These are phyloP conservation scores for Phaeoacremonium minimum DNA, from an alignment of 2,329 filamentous ascomycete species.

Conservation along the genomic window DNA sequence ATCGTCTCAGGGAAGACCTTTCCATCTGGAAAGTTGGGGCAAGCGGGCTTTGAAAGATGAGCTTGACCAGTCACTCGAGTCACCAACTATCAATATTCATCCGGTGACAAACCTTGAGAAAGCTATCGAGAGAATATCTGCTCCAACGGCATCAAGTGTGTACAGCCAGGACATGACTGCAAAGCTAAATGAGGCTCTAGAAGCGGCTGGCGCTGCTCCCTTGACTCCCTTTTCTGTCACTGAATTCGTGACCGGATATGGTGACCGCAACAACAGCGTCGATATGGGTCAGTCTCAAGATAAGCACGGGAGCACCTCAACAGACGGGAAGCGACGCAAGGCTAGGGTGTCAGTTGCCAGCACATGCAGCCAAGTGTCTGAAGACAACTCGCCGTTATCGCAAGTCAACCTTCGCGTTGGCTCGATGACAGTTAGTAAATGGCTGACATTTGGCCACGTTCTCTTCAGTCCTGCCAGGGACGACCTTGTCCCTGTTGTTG, in stretches of 20 bases:
- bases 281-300: conserved; percentile 11
- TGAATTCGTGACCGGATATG: conserved; percentile 35
- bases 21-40: conserved; percentile 49
- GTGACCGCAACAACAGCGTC: conserved; percentile 25
- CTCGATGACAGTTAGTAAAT: conserved; percentile 82
- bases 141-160: conserved; percentile 41
- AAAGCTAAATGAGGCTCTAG: conserved; percentile 44
- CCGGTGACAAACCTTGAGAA: conserved; percentile 16
- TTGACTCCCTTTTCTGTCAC: conserved; percentile 37
- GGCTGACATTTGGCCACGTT: conserved; percentile 80
- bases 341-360: conserved; percentile 38
- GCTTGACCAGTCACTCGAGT: conserved; percentile 35
- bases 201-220: conserved; percentile 30
- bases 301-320: conserved; percentile 12
- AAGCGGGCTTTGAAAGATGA: conserved; percentile 27
- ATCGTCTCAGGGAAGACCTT: conserved; percentile 52
- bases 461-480: conserved; percentile 77
- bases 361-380: conserved; percentile 40
- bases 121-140: conserved; percentile 23
- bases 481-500: conserved; percentile 54
- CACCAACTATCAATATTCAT: conserved; percentile 37
- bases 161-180: conserved; percentile 52
- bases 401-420: conserved; percentile 75
- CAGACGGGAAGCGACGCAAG: conserved; percentile 17
- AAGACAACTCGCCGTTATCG: conserved; percentile 58